phyloP scores from a whole-genome alignment of 2,329 filamentous ascomycete species.

The Cladosporium cucumerinum region DNA sequence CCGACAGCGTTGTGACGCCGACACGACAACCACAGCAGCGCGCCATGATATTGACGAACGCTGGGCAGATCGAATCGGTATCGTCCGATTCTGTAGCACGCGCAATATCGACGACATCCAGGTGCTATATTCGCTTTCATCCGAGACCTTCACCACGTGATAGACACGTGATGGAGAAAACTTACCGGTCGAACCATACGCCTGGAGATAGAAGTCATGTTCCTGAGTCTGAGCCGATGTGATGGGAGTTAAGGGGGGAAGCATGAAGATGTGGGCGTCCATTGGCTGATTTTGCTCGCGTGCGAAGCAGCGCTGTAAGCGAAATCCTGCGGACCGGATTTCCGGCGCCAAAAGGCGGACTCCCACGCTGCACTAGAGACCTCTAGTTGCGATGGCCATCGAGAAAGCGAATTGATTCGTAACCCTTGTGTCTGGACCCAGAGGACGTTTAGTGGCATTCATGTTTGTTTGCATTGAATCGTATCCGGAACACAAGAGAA shows the following conservation, averaged over 20 bases:
- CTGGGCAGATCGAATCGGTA: neutral
- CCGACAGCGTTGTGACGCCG: neutral
- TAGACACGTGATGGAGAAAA: neutral
- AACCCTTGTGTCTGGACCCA: neutral
- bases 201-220: neutral
- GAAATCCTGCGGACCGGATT: neutral
- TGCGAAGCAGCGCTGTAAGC: neutral
- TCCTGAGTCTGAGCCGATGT: neutral
- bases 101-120: neutral
- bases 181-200: neutral
- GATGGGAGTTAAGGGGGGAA: neutral
- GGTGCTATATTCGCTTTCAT: neutral
- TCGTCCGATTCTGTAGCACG: neutral
- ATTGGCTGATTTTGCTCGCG: neutral
- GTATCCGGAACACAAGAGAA: neutral
- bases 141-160: neutral
- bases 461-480: neutral
- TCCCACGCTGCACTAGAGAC: neutral
- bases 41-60: neutral
- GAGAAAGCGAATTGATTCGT: neutral
- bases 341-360: neutral
- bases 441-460: neutral
- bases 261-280: neutral
- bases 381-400: neutral
- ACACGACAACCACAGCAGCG: neutral